Evolutionary conservation across 148 eudicot genomes (phyloP).

Genomic region (Polygonum aviculare): DNA sequence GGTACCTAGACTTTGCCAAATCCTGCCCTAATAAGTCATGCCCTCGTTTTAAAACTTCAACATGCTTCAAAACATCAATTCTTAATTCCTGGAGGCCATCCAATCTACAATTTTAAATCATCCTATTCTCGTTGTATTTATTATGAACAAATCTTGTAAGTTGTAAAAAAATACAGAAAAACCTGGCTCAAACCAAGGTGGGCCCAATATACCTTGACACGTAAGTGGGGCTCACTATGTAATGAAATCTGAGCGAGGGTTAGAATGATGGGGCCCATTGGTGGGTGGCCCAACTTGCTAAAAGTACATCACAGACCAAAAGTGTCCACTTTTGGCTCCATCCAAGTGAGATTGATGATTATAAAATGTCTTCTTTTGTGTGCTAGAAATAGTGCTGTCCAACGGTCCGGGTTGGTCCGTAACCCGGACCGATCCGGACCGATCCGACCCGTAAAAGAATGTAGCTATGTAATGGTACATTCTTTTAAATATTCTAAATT

Average conservation of each 20-base stretch:
- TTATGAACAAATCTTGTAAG: not conserved
- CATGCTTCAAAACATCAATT: not conserved
- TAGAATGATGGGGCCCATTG: not conserved
- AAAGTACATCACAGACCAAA: not conserved
- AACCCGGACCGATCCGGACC: no score
- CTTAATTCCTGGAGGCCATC: not conserved
- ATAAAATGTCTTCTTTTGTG: not conserved
- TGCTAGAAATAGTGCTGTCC: no score
- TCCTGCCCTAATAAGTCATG: not conserved
- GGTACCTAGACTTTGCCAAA: not conserved
- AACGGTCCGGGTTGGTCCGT: no score
- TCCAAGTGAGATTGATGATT: not conserved
- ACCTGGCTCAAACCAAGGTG: not conserved
- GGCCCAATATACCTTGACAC: not conserved
- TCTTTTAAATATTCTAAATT: no score
- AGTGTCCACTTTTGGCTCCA: not conserved
- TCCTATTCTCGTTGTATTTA: not conserved
- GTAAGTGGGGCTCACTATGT: not conserved
- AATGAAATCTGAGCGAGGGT: not conserved
- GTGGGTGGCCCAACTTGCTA: slow-evolving; percentile 5
- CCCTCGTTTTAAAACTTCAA: not conserved
- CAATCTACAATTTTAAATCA: not conserved
- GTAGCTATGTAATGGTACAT: no score
- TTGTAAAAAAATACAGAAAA: not conserved
- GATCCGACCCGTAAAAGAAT: no score